Evolutionary conservation across 768 basidiomycete genomes (phyloP).

Genomic region (Podaxis mareebaensis): DNA sequence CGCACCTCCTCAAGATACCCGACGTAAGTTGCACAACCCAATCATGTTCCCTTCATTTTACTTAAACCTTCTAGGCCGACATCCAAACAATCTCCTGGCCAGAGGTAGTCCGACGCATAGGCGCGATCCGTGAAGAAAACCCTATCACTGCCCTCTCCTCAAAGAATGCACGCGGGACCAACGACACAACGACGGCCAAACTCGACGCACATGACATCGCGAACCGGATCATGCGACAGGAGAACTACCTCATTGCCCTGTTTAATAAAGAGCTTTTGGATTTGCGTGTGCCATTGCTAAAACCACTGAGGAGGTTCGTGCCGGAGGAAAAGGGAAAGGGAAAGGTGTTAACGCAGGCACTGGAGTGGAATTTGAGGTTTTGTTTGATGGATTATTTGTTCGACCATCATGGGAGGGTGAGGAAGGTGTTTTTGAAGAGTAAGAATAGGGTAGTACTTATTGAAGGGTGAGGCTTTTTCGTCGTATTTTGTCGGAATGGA

Average conservation of each 20-base stretch:
- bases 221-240: conserved; percentile 96
- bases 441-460: conserved; percentile 78
- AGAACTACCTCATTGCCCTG: conserved; percentile 96
- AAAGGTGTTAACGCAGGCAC: conserved; percentile 78
- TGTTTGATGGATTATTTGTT: conserved; percentile 96
- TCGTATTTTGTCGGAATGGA: neutral
- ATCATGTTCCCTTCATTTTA: neutral
- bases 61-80: conserved; percentile 64
- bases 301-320: conserved; percentile 50
- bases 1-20: conserved; percentile 88
- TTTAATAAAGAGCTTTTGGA: conserved; percentile 97
- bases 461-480: conserved; percentile 59
- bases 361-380: conserved; percentile 98
- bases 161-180: conserved; percentile 44
- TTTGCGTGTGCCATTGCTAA: conserved; percentile 79
- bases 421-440: conserved; percentile 88
- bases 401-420: conserved; percentile 84
- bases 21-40: conserved; percentile 57
- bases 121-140: conserved; percentile 88
- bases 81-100: conserved; percentile 98
- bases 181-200: conserved; percentile 75
- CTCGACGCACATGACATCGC: conserved; percentile 98
- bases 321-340: conserved; percentile 63
- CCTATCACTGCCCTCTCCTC: conserved; percentile 88
- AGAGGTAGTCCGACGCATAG: conserved; percentile 88